A percentile compares a stretch with the other conserved stretches of the same genome.
These are phyloP conservation scores for Raphanus hybrid DNA, from an alignment of 441 rosid genomes.

Conservation along the genomic window DNA sequence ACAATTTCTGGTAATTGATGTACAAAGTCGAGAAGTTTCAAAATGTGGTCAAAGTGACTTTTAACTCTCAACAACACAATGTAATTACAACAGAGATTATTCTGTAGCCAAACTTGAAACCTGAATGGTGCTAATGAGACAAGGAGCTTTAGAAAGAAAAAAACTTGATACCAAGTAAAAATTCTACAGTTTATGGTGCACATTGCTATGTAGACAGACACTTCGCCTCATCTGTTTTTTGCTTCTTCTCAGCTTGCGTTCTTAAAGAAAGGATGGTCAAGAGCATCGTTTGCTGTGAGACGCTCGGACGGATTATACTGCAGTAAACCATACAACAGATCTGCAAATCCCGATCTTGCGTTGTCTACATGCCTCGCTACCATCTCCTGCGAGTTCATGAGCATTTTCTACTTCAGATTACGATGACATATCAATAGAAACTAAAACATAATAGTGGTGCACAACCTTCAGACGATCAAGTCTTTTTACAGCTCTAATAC, in stretches of 20 bases:
- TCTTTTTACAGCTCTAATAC: constrained; percentile 82
- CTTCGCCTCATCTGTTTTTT: not conserved
- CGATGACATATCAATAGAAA: not conserved
- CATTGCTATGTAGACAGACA: not conserved
- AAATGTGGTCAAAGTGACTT: not conserved
- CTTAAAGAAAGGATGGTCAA: constrained; percentile 69
- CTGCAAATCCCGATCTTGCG: constrained; percentile 50
- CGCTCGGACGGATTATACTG: constrained; percentile 75
- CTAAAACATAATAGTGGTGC: not conserved
- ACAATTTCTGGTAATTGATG: not conserved
- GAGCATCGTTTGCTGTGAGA: constrained; percentile 69
- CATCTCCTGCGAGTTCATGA: constrained; percentile 53
- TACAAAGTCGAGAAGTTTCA: constrained; percentile 8
- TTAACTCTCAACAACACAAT: constrained; percentile 30
- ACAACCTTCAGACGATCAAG: constrained; percentile 72
- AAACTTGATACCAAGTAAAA: constrained; percentile 20
- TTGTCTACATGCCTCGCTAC: constrained; percentile 53
- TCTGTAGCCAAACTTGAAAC: constrained; percentile 26
- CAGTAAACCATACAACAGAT: constrained; percentile 64
- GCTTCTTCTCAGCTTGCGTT: constrained; percentile 40
- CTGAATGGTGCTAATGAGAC: constrained; percentile 26
- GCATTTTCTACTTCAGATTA: constrained; percentile 10
- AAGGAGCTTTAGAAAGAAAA: constrained; percentile 2
- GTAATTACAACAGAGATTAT: constrained; percentile 39
- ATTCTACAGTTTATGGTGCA: constrained; percentile 21